Percentiles rank a stretch among this genome's conserved stretches.
Conservation (phyloP, 768 basidiomycete species). For the Rhodosporidiobolus odoratus region DNA sequence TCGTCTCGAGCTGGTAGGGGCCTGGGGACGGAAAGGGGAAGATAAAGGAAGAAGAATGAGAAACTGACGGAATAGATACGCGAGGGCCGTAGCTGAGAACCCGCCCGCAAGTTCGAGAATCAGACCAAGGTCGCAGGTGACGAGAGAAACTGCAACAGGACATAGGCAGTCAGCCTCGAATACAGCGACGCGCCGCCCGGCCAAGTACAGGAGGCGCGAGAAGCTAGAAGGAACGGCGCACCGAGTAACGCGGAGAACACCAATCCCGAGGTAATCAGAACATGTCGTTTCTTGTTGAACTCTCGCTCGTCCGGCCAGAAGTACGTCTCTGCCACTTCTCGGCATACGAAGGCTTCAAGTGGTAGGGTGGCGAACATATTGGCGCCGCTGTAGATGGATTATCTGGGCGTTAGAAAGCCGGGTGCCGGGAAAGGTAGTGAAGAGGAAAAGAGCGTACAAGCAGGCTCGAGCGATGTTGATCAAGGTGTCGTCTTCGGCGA, state of each 20-base stretch:
- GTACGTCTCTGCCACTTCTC: constrained; percentile 93
- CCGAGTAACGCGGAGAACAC: constrained; percentile 75
- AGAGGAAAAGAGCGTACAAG: constrained; percentile 50
- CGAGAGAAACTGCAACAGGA: constrained; percentile 62
- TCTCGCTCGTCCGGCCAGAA: constrained; percentile 77
- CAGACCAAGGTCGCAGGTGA: constrained; percentile 95
- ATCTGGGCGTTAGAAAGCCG: neutral
- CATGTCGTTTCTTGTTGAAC: constrained; percentile 70
- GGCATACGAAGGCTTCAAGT: constrained; percentile 85
- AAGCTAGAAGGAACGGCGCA: constrained; percentile 45
- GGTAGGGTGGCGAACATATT: constrained; percentile 96
- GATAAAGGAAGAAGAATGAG: neutral
- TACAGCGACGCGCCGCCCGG: too few relatives aligned
- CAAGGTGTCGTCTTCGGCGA: constrained; percentile 54
- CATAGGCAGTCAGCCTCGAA: neutral
- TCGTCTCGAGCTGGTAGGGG: too few relatives aligned
- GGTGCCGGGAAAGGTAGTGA: neutral
- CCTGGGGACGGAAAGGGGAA: constrained; percentile 3
- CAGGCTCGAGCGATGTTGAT: constrained; percentile 94
- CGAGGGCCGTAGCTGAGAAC: constrained; percentile 60
- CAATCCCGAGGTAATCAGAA: constrained; percentile 83
- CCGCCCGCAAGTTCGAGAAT: constrained; percentile 99
- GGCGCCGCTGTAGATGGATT: constrained; percentile 17
- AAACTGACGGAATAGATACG: constrained; percentile 65
- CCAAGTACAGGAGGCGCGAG: constrained; percentile 43